These are phyloP conservation scores for Bruguiera gymnorhiza DNA, from an alignment of 345 rosid genomes.

Conservation along the genomic window DNA sequence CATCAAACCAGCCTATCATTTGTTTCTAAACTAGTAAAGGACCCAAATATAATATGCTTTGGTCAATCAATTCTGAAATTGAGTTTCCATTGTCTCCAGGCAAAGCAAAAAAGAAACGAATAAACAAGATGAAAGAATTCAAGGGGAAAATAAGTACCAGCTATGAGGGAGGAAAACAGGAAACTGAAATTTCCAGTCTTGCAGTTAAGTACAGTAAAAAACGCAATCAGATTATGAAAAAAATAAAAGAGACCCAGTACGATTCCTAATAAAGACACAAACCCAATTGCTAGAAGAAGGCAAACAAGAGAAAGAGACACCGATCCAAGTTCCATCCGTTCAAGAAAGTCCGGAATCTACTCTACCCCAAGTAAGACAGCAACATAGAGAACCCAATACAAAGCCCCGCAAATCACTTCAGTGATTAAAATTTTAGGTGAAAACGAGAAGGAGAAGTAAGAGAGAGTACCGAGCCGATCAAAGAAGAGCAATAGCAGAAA, in stretches of 20 bases:
- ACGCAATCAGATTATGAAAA: conserved; percentile 3
- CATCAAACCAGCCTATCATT: conserved; percentile 13
- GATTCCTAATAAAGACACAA: background rate
- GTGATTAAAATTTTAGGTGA: background rate
- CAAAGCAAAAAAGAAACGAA: background rate
- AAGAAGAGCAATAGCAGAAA: conserved; percentile 38
- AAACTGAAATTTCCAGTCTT: conserved; percentile 1
- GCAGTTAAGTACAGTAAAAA: conserved; percentile 15
- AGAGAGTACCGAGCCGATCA: conserved; percentile 52
- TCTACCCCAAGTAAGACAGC: conserved; percentile 2
- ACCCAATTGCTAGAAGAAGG: conserved; percentile 12
- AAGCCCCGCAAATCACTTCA: background rate
- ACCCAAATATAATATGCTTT: background rate
- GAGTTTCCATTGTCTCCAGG: background rate
- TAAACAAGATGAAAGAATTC: background rate
- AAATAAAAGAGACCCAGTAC: background rate
- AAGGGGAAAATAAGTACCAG: background rate
- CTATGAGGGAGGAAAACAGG: background rate
- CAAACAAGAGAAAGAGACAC: background rate
- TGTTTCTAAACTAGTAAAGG: background rate
- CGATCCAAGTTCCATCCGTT: conserved; percentile 15
- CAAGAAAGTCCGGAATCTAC: conserved; percentile 16
- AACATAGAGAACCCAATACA: conserved; percentile 3
- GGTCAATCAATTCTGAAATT: background rate
- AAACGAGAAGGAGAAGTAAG: conserved; percentile 3